Evolutionary conservation across 1,284 basidiomycete species (phyloP), one percentile per base, ranked within the genome.

Genomic region (Fistulina hepatica): DNA sequence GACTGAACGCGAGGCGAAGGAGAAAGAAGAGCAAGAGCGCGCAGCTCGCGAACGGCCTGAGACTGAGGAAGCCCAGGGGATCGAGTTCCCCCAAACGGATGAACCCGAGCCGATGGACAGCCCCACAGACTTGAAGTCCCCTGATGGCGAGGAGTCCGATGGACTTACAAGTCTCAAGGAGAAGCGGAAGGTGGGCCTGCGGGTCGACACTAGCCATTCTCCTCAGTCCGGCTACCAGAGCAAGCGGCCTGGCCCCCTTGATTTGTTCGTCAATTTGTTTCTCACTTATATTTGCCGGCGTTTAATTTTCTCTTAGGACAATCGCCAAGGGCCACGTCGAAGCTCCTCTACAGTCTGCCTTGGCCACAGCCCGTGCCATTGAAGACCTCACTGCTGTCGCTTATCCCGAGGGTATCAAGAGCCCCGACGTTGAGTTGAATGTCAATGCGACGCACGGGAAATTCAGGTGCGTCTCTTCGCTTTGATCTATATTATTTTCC

Each of bases 401-500:
- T 16, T 99, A 99, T 55, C 93, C 93, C 4, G 76, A 78, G 41
- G 77, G 83, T 33, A 74, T 93, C 56, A 71, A 72, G 57, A 89
- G 91, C 45, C 94, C 93, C 3, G 76, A 73, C 48, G 62, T 81
- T 6, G 86, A 90, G 52, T 79, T 97, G 50, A 97, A 97, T 60
- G 67, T 74, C 42, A 76, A 82, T 43, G 82, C 82, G 12, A 81
- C 83, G 52, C 72, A 78, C 43, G 91, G 93, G 52, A 94, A 92
- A 61, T 97, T 91, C 71, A 81, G 80, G 83, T 83, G 56, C 43
- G 53, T 49, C 13, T 26, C 41, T 41, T 15, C 12, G n/a, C 32
- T 37, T 40, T 38, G 36, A 12, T 34, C 9, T 21, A 19, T 17
- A 22, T 9, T n/a, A 16, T 25, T 2, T 19, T 6, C 13, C 16